Base-by-base conservation (phyloP, 1,284 basidiomycete genomes). In the Neotropicomus parvogracilis region DNA sequence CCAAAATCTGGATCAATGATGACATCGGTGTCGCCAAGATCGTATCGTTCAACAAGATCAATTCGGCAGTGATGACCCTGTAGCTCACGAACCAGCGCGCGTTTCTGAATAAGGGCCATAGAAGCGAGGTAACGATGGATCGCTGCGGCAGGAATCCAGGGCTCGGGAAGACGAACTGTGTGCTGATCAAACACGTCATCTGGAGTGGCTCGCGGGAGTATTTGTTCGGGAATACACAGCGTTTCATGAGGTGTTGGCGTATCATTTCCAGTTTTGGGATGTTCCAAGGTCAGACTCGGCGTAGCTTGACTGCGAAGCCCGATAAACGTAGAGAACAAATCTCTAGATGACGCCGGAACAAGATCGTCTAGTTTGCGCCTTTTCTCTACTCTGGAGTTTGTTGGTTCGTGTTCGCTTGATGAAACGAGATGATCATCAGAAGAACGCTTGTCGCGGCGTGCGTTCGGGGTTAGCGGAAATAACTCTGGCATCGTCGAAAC, bases 51-150 rank as follows among this genome's bases (percentile, higher is more conserved):
- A 4, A 82, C 71, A 8, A 88, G 71, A 12, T 78, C 72, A 21
- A 87, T 65, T 6, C 65, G 63, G 52, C 75, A 79, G 17, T 66
- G 54, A 9, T 55, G 61, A 16, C 73, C 71, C 8, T 70, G 64
- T 17, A 89, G 70, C 13, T 67, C 63, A 7, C 72, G 74, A 28
- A 83, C 72, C 2, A 89, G 67, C 11, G 69, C 70, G 43, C 78
- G 79, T 56, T 81, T 82, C 61, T 88, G 85, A 4, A 88, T 68
- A n/a, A 87, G 52, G 21, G 78, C 70, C 47, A 88, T 60, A 14
- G 84, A 88, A 14, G 78, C 78, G 62, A 90, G 70, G 58, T 88
- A 89, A 21, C 71, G 74, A 62, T 88, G 84, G n/a, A 60, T 44
- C n/a, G 57, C 63, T 9, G 50, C 44, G 10, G 76, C 70, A 31